A percentile compares a stretch with the other conserved stretches of the same genome.
Evolutionary conservation across 495 filamentous ascomycete genomes (phyloP).

Genomic region (Neurospora sp.): DNA sequence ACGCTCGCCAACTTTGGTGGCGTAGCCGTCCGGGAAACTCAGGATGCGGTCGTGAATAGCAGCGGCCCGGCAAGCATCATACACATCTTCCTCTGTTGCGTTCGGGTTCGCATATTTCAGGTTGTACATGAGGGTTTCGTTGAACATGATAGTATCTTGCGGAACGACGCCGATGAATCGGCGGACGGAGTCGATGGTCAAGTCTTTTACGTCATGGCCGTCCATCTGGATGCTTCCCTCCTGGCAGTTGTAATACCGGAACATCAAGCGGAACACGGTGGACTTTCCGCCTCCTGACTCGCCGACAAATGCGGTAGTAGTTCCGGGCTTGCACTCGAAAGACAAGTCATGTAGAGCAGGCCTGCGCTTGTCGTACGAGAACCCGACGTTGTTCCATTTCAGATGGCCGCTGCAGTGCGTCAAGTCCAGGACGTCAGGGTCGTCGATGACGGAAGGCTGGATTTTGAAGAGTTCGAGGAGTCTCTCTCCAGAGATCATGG

Average conservation of each 20-base stretch:
- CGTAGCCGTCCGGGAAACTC: conserved; percentile 83
- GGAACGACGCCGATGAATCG: conserved; percentile 89
- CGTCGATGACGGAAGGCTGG: conserved; percentile 79
- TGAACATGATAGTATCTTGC: conserved; percentile 94
- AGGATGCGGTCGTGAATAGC: conserved; percentile 95
- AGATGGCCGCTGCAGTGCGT: conserved; percentile 67
- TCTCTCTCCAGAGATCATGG: conserved; percentile 93
- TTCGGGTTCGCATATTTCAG: conserved; percentile 83
- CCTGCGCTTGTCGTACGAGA: conserved; percentile 81
- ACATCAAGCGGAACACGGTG: conserved; percentile 90
- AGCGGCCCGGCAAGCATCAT: conserved; percentile 79
- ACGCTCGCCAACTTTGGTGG: conserved; percentile 89
- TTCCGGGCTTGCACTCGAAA: conserved; percentile 78
- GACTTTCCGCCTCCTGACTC: conserved; percentile 97
- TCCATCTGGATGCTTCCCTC: conserved; percentile 75
- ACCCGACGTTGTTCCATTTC: conserved; percentile 75
- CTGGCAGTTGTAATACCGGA: conserved; percentile 82
- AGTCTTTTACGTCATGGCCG: conserved; percentile 68
- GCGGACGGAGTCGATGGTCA: conserved; percentile 90
- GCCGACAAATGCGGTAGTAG: conserved; percentile 89
- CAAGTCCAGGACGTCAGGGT: conserved; percentile 37
- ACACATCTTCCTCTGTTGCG: conserved; percentile 80
- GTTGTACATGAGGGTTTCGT: conserved; percentile 95
- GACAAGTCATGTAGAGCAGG: conserved; percentile 73
- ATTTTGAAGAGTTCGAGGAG: conserved; percentile 87